Evolutionary conservation across 2,329 filamentous ascomycete species (phyloP), one percentile per base, ranked within the genome.

Genomic region (Metarhizium album): DNA sequence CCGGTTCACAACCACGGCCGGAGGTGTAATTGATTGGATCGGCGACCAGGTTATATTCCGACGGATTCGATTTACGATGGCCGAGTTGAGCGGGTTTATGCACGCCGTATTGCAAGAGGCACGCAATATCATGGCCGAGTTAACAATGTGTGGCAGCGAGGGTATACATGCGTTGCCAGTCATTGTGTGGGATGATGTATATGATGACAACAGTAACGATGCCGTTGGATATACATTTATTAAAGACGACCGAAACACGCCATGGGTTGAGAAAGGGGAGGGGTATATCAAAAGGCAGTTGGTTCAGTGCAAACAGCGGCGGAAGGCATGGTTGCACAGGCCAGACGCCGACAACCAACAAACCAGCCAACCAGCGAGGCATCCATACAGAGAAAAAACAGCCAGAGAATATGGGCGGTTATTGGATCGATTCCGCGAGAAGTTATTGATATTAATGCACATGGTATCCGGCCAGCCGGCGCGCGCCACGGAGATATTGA

Each of bases 391-490:
- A 20, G 31, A 47, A 24, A 20, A 8, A 16, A 40, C 33, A 13
- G 24, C 53, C 1, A 20, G 42, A 3, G 8, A 46, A 31, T 55
- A 55, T 24, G 24, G n/a, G 5, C 33, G n/a, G 1, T 46, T 35
- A 11, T 45, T 52, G 11, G 38, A 55, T 37, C 8, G 50, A 29
- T 52, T 54, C 27, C 35, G 46, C 3, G 48, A 55, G 52, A 22
- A 37, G 22, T 42, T 57, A 14, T 55, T 16, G 38, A 47, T 52
- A 33, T 22, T 53, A 7, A 51, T 57, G 29, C 47, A 57, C 24
- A 52, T 50, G 16, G 40, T 51, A 13, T 27, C 46, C 1, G 45
- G 48, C 24, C 24, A 27, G 48, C 50, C 49, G 13, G 48, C 1
- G 14, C 37, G 47, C 18, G 46, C 45, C 13, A 47, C 42, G 3